A percentile compares a stretch with the other conserved stretches of the same genome.
Conservation (phyloP, 2,329 filamentous ascomycete genomes). For the Helicocarpus griseus region DNA sequence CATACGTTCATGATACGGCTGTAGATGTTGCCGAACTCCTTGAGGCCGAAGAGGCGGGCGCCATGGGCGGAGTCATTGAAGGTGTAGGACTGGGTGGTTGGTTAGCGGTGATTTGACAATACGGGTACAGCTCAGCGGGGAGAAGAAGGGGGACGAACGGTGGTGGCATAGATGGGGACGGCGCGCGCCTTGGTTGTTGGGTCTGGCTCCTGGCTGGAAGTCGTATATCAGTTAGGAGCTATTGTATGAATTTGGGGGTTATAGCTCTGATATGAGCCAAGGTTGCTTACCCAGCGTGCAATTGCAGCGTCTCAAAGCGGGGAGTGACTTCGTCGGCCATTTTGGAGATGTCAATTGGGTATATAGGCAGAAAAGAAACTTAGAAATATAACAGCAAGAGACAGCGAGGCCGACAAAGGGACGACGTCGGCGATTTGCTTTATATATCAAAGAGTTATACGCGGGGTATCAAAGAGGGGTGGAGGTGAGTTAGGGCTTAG, state of each 20-base stretch:
- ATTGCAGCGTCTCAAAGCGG: constrained; percentile 75
- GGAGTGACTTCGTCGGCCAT: constrained; percentile 22
- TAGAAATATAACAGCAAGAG: not conserved
- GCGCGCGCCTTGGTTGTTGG: constrained; percentile 75
- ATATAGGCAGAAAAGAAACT: not conserved
- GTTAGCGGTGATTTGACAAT: not conserved
- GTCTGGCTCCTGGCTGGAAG: constrained; percentile 66
- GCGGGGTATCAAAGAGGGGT: too few species aligned
- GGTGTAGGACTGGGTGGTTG: constrained; percentile 56
- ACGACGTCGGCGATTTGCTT: not conserved
- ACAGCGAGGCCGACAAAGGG: not conserved
- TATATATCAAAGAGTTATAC: not conserved
- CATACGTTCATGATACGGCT: constrained; percentile 87
- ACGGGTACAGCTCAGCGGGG: not conserved
- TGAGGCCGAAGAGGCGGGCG: constrained; percentile 88
- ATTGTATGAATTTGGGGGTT: not conserved
- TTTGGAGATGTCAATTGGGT: not conserved
- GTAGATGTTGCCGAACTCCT: constrained; percentile 97
- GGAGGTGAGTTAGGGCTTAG: not conserved
- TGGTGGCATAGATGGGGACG: constrained; percentile 91
- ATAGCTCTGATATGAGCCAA: not conserved
- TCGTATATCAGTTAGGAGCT: not conserved
- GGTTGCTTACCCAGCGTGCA: constrained; percentile 63
- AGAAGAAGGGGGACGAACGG: constrained; percentile 35
- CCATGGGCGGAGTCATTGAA: constrained; percentile 97